These are phyloP conservation scores for Hamamelis virginiana DNA, from an alignment of 164 flowering plant genomes.

Conservation along the genomic window DNA sequence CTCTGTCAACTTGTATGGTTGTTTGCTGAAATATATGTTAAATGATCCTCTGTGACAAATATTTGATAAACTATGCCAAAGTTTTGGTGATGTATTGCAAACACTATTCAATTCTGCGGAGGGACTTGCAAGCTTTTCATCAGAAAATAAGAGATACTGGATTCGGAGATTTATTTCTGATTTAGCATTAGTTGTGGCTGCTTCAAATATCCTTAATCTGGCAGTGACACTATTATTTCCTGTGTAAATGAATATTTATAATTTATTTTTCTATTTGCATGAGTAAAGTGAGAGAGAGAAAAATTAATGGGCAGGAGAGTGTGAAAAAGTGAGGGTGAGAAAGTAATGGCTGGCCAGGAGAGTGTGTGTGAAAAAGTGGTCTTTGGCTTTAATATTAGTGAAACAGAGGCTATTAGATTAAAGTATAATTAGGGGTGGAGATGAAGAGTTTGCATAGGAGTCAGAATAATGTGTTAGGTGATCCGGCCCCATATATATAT, in stretches of 20 bases:
- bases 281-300: too few relatives aligned
- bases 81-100: conserved; percentile 82
- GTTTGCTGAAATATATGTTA: not conserved
- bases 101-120: conserved; percentile 83
- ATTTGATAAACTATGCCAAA: conserved; percentile 93
- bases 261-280: conserved; percentile 15
- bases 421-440: too few relatives aligned
- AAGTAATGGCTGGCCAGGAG: too few relatives aligned
- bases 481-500: too few relatives aligned
- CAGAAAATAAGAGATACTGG: conserved; percentile 60
- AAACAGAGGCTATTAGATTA: too few relatives aligned
- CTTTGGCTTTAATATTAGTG: too few relatives aligned
- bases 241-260: not conserved
- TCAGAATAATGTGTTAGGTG: too few relatives aligned
- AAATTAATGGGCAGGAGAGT: too few relatives aligned
- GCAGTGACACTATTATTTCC: not conserved
- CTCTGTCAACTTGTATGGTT: not conserved
- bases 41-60: conserved; percentile 49
- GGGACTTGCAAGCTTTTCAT: conserved; percentile 68
- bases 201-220: conserved; percentile 81
- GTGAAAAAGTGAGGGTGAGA: too few relatives aligned
- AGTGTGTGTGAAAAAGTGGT: too few relatives aligned
- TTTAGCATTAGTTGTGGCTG: conserved; percentile 63
- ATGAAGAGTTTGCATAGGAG: too few relatives aligned
- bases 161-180: conserved; percentile 72